Conservation (phyloP, 2,329 filamentous ascomycete genomes). For the Parastagonospora nodorum region DNA sequence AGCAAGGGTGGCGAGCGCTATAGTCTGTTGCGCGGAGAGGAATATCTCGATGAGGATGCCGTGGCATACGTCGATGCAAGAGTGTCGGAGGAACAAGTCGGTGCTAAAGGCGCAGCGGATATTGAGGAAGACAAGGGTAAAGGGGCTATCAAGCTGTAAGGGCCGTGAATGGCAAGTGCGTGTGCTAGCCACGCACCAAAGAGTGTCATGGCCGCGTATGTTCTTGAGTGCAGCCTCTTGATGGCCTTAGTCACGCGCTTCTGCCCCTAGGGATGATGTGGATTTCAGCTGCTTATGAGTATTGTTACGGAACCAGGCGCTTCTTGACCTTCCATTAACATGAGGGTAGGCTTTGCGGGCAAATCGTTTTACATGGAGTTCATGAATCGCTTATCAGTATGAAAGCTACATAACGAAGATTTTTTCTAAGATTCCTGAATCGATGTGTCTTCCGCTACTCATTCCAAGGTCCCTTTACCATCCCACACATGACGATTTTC, state of each 20-base stretch:
- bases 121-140: conserved; percentile 10
- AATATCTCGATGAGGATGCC: conserved; percentile 22
- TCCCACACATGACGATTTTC: neutral
- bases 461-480: neutral
- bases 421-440: neutral
- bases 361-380: too few species aligned
- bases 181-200: neutral
- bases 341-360: too few species aligned
- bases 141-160: conserved; percentile 12
- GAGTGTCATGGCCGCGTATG: too few species aligned
- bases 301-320: too few species aligned
- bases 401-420: too few species aligned
- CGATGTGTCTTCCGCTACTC: neutral
- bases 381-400: too few species aligned
- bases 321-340: too few species aligned
- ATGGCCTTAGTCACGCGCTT: too few species aligned
- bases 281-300: too few species aligned
- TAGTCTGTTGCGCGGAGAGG: conserved; percentile 22
- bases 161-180: too few species aligned
- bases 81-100: conserved; percentile 10
- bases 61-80: conserved; percentile 11
- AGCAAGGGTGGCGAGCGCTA: conserved; percentile 11
- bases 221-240: too few species aligned
- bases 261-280: too few species aligned
- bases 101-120: conserved; percentile 7